phyloP scores from a whole-genome alignment of 805 yeast species.

The Ogataea zsoltii region DNA sequence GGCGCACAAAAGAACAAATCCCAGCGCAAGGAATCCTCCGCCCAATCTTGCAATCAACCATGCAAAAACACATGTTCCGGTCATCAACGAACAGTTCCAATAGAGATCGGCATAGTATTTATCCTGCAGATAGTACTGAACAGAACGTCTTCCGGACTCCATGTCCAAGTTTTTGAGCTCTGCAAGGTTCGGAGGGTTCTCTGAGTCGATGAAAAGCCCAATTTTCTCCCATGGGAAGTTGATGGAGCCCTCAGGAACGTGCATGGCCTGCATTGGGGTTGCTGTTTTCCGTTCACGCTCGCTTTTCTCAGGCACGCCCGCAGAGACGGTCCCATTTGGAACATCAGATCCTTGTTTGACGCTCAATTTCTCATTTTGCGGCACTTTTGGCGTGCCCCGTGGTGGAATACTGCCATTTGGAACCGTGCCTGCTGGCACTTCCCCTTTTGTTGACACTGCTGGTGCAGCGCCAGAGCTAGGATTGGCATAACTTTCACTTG shows the following conservation, averaged over 20 bases:
- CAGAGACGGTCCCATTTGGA: background rate
- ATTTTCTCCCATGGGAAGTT: slow-evolving; percentile 38
- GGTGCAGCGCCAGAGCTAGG: too few relatives aligned
- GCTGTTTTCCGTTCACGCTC: background rate
- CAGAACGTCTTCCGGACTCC: slow-evolving; percentile 29
- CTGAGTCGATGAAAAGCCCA: slow-evolving; percentile 34
- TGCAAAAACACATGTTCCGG: slow-evolving; percentile 72
- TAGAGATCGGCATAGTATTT: slow-evolving; percentile 72
- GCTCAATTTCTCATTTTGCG: too few relatives aligned
- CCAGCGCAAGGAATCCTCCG: slow-evolving; percentile 62
- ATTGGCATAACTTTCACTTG: background rate
- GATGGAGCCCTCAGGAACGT: slow-evolving; percentile 13
- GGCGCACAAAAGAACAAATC: slow-evolving; percentile 58
- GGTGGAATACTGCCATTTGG: background rate
- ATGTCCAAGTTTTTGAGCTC: slow-evolving; percentile 18
- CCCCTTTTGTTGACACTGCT: too few relatives aligned
- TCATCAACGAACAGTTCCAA: slow-evolving; percentile 61
- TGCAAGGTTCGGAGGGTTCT: slow-evolving; percentile 22
- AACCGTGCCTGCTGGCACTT: slow-evolving; percentile 2
- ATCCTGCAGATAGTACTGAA: slow-evolving; percentile 65
- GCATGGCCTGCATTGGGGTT: slow-evolving; percentile 9
- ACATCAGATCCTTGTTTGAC: too few relatives aligned
- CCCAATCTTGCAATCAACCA: slow-evolving; percentile 67
- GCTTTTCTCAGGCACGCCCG: background rate
- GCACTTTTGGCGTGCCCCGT: too few relatives aligned